phyloP scores from a whole-genome alignment of 2,329 filamentous ascomycete genomes.

The Epichloe typhina region DNA sequence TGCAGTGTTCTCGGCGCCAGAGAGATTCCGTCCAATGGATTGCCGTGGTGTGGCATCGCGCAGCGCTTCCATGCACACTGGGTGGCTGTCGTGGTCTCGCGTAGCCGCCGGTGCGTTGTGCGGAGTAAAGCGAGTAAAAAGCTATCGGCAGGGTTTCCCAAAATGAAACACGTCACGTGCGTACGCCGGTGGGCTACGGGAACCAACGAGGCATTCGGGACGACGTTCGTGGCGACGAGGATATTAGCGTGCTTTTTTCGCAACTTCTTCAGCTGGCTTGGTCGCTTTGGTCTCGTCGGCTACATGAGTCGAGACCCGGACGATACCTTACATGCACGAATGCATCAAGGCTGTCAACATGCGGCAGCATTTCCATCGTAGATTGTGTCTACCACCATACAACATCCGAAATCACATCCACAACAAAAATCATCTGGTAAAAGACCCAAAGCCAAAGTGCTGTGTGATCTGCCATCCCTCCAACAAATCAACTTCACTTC shows the following conservation, averaged over 20 bases:
- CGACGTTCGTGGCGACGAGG: not conserved
- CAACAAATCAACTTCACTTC: not conserved
- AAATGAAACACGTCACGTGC: not conserved
- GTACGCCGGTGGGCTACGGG: not conserved
- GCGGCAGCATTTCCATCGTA: not conserved
- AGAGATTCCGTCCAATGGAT: not conserved
- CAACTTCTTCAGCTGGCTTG: not conserved
- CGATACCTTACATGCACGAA: too few relatives aligned
- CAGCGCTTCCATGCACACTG: constrained; percentile 4
- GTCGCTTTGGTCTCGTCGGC: not conserved
- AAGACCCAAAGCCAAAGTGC: not conserved
- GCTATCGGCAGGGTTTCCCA: not conserved
- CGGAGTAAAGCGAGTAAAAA: too few relatives aligned
- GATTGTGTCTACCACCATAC: constrained; percentile 1
- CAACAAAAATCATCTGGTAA: not conserved
- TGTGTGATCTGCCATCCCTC: not conserved
- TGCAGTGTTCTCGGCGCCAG: not conserved
- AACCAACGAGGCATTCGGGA: not conserved
- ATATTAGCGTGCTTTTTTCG: not conserved
- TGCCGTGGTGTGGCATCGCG: not conserved
- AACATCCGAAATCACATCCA: not conserved
- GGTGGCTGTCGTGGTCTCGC: constrained; percentile 4
- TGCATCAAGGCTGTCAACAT: too few relatives aligned
- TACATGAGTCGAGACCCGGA: too few relatives aligned
- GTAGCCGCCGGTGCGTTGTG: not conserved